phyloP scores from a whole-genome alignment of 2,329 filamentous ascomycete species.

The Helotiales sp. region DNA sequence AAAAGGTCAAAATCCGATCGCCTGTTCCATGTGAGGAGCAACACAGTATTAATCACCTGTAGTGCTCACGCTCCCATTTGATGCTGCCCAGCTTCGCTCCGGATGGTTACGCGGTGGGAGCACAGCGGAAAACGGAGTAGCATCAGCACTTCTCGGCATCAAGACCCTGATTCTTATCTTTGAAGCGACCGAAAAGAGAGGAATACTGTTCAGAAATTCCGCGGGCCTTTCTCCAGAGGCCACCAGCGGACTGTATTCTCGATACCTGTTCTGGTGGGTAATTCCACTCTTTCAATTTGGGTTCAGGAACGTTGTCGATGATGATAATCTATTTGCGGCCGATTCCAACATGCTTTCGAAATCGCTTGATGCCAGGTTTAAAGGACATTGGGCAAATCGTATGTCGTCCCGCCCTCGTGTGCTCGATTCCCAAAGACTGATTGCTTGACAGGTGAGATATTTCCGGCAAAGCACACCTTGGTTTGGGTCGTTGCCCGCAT shows the following conservation, averaged over 20 bases:
- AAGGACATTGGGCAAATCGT: conserved; percentile 18
- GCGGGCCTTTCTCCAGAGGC: conserved; percentile 28
- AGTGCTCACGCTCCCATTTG: conserved; percentile 27
- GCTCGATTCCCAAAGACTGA: conserved; percentile 5
- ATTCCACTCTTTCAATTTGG: conserved; percentile 36
- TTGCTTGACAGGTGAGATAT: conserved; percentile 10
- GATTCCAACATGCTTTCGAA: conserved; percentile 20
- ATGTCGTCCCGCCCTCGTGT: background rate
- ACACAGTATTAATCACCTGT: too few species aligned
- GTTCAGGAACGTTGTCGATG: conserved; percentile 30
- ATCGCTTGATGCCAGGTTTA: conserved; percentile 14
- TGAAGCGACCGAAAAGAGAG: conserved; percentile 25
- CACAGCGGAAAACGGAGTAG: background rate
- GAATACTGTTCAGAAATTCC: conserved; percentile 15
- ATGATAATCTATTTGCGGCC: conserved; percentile 30
- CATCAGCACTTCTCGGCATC: conserved; percentile 15
- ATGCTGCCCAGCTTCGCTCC: conserved; percentile 25
- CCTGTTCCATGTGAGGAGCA: too few species aligned
- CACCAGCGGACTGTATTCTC: conserved; percentile 36
- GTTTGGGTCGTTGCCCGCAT: conserved; percentile 20
- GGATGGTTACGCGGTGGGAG: conserved; percentile 18
- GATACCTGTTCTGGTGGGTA: conserved; percentile 39
- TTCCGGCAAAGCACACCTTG: conserved; percentile 18
- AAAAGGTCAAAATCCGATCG: too few species aligned
- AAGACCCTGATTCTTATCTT: conserved; percentile 22